phyloP scores from a whole-genome alignment of 2,329 filamentous ascomycete genomes.

The Scleromitrula shiraiana region DNA sequence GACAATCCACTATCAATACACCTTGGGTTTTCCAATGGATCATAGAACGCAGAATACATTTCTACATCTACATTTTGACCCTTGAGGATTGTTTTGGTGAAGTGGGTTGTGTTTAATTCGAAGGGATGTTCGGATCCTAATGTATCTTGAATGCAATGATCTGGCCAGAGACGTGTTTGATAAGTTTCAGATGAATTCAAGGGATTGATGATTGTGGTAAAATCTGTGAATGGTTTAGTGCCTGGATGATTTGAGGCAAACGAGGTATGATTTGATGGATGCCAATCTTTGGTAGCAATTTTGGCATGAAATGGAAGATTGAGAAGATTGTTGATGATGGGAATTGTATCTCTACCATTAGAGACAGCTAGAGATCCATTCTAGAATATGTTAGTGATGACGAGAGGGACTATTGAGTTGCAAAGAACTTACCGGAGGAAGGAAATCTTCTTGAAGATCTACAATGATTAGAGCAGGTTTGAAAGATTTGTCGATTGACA shows the following conservation, averaged over 20 bases:
- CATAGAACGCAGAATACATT: conserved; percentile 90
- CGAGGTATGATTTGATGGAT: conserved; percentile 75
- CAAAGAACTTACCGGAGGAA: conserved; percentile 61
- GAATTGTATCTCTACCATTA: conserved; percentile 60
- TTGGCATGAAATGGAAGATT: conserved; percentile 61
- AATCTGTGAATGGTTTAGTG: conserved; percentile 60
- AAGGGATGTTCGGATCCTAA: conserved; percentile 65
- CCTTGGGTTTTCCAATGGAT: conserved; percentile 59
- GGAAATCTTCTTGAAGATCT: conserved; percentile 93
- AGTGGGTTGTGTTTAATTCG: conserved; percentile 51
- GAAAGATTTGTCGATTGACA: conserved; percentile 27
- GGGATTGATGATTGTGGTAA: conserved; percentile 58
- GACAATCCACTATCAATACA: conserved; percentile 58
- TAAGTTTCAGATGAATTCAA: conserved; percentile 54
- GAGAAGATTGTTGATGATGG: conserved; percentile 68
- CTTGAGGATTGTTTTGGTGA: conserved; percentile 70
- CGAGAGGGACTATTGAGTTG: not conserved
- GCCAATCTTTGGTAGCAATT: conserved; percentile 88
- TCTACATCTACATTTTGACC: conserved; percentile 68
- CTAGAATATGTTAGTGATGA: conserved; percentile 36
- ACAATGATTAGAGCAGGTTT: conserved; percentile 63
- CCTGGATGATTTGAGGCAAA: conserved; percentile 73
- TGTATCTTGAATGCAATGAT: conserved; percentile 75
- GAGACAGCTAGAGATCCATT: conserved; percentile 78
- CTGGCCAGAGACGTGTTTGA: conserved; percentile 72